Conservation (phyloP, 352 stramenopile species). For the Pythium pyrilobum region DNA sequence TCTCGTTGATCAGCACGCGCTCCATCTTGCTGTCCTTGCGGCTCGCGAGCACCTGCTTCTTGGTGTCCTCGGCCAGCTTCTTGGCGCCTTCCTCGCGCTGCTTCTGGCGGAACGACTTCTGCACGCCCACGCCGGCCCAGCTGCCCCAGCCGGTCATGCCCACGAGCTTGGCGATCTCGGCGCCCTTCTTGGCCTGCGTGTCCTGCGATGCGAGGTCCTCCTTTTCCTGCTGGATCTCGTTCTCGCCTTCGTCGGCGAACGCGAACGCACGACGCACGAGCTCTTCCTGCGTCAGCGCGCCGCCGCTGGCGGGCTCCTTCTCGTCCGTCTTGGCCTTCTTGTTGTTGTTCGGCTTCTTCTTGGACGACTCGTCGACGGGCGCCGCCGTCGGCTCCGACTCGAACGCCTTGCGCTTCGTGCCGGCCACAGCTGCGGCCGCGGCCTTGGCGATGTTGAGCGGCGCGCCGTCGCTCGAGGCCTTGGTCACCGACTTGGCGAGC, state of each 20-base stretch:
- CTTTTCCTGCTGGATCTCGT: conserved; percentile 95
- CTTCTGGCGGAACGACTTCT: conserved; percentile 81
- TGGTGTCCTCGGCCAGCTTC: conserved; percentile 53
- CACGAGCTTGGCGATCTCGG: conserved; percentile 72
- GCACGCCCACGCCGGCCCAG: conserved; percentile 83
- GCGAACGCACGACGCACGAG: conserved; percentile 95
- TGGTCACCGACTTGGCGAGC: conserved; percentile 41
- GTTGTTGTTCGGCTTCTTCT: conserved; percentile 39
- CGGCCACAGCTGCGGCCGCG: conserved; percentile 7
- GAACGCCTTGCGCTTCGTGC: conserved; percentile 44
- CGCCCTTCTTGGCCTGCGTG: conserved; percentile 64
- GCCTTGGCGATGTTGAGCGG: conserved; percentile 20
- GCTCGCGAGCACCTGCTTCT: conserved; percentile 61
- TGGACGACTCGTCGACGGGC: conserved; percentile 10
- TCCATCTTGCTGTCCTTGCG: conserved; percentile 72
- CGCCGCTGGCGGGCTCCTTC: conserved; percentile 14
- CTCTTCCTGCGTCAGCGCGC: conserved; percentile 80
- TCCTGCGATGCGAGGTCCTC: conserved; percentile 60
- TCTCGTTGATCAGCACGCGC: conserved; percentile 81
- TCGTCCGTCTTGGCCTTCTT: conserved; percentile 31
- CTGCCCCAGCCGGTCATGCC: conserved; percentile 89
- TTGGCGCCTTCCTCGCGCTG: conserved; percentile 76
- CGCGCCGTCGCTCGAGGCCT: background rate
- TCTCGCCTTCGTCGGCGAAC: conserved; percentile 85
- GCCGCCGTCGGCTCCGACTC: conserved; percentile 6